Conservation (phyloP, 352 stramenopile species). For the Phytophthora macrochlamydospora region DNA sequence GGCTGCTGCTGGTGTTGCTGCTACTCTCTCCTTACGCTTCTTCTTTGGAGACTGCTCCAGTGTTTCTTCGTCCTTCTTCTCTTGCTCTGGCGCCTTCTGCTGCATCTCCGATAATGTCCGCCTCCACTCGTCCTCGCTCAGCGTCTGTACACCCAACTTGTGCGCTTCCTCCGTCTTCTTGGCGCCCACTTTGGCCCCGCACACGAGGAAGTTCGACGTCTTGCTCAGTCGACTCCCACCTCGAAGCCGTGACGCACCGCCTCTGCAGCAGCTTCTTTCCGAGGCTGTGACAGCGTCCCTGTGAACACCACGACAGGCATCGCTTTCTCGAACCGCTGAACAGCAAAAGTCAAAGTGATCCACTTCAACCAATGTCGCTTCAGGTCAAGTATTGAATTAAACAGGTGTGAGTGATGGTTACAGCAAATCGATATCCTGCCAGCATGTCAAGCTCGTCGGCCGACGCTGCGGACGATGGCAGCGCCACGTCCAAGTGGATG, state of each 20-base stretch:
- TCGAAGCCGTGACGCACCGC: constrained; percentile 45
- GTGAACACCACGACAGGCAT: constrained; percentile 53
- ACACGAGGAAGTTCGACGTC: constrained; percentile 55
- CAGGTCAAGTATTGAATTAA: no score
- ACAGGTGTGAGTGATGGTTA: no score
- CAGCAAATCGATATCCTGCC: background rate
- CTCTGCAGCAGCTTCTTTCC: constrained; percentile 38
- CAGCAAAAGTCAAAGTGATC: constrained; percentile 3
- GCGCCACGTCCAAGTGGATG: constrained; percentile 75
- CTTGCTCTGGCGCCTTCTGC: background rate
- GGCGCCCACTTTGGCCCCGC: constrained; percentile 46
- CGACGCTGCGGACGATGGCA: constrained; percentile 39
- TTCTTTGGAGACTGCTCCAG: no score
- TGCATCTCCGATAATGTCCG: constrained; percentile 19
- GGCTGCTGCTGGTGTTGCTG: constrained; percentile 1
- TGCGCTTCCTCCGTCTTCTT: constrained; percentile 58
- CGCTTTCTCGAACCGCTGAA: background rate
- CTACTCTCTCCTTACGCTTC: no score
- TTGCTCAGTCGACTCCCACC: constrained; percentile 42
- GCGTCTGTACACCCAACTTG: constrained; percentile 40
- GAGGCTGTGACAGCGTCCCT: constrained; percentile 49
- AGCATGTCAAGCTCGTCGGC: constrained; percentile 19
- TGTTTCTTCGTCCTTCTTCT: background rate
- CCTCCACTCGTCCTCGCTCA: constrained; percentile 50
- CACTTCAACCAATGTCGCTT: no score